These are phyloP conservation scores for Discostella pseudostelligera DNA, from an alignment of 108 stramenopile species.

Conservation along the genomic window DNA sequence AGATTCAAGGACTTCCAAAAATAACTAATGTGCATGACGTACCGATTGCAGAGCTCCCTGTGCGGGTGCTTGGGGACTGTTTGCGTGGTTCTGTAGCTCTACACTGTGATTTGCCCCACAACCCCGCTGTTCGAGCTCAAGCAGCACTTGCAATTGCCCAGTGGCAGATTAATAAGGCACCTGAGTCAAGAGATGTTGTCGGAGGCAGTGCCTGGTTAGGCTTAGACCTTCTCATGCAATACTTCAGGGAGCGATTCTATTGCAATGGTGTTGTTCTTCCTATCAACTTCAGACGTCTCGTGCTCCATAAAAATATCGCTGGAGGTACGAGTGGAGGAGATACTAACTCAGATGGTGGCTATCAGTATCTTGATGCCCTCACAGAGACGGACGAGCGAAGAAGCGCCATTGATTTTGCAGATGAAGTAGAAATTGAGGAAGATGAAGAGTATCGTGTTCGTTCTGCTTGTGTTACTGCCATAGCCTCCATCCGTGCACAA, in stretches of 20 bases:
- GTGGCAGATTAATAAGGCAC: conserved; percentile 91
- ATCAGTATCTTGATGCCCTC: conserved; percentile 72
- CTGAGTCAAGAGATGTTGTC: conserved; percentile 56
- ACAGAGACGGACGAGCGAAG: conserved; percentile 61
- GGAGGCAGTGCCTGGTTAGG: conserved; percentile 77
- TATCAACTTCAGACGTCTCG: conserved; percentile 70
- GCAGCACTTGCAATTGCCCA: conserved; percentile 84
- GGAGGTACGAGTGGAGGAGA: conserved; percentile 51
- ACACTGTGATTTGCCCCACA: conserved; percentile 81
- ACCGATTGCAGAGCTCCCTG: conserved; percentile 75
- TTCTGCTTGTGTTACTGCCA: conserved; percentile 74
- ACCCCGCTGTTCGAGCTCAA: conserved; percentile 74
- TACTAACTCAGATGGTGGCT: conserved; percentile 53
- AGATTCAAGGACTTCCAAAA: conserved; percentile 77
- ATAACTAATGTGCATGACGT: conserved; percentile 74
- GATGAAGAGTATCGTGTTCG: conserved; percentile 86
- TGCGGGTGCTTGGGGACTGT: conserved; percentile 82
- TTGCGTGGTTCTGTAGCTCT: conserved; percentile 79
- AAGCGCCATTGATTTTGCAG: conserved; percentile 66
- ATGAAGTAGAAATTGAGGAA: conserved; percentile 82
- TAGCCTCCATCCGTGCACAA: conserved; percentile 77
- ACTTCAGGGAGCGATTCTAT: conserved; percentile 79
- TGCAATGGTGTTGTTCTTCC: conserved; percentile 68
- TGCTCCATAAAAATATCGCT: conserved; percentile 68
- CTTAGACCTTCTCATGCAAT: conserved; percentile 73